A percentile compares a stretch with the other conserved stretches of the same genome.
These are phyloP conservation scores for Solanum medicagineum DNA, from an alignment of 257 asterid genomes.

Conservation along the genomic window DNA sequence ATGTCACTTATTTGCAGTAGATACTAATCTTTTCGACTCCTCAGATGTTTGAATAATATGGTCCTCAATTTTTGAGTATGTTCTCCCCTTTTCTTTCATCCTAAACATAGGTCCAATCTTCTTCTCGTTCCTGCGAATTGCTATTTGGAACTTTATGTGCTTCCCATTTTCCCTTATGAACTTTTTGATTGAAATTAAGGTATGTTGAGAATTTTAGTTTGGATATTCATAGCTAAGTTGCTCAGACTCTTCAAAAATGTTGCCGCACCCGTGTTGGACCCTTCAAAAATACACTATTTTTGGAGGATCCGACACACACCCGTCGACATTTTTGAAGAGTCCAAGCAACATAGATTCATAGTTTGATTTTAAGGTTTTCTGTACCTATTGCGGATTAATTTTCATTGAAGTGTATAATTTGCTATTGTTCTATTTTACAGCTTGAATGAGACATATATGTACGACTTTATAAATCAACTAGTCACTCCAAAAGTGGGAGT, in stretches of 20 bases:
- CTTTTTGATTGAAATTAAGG: neutral
- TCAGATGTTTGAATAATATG: neutral
- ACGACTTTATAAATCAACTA: neutral
- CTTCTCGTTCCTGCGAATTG: neutral
- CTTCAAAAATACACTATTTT: no score
- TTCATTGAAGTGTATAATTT: neutral
- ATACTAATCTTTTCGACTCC: neutral
- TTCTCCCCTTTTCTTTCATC: neutral
- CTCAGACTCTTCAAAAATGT: no score
- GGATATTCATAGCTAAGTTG: neutral
- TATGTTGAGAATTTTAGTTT: neutral
- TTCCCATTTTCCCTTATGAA: neutral
- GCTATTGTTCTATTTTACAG: neutral
- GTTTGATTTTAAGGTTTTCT: neutral
- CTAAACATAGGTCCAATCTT: neutral
- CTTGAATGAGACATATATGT: neutral
- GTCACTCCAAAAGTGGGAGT: neutral
- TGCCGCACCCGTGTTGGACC: no score
- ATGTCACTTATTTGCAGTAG: neutral
- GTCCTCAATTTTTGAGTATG: neutral
- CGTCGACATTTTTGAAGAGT: no score
- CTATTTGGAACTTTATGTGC: neutral
- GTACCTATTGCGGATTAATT: neutral
- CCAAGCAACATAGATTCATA: no score
- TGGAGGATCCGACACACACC: no score